A percentile compares a stretch with the other conserved stretches of the same genome.
Conservation (phyloP, 192 early-diverging fungal species). For the Pilaira anomala region DNA sequence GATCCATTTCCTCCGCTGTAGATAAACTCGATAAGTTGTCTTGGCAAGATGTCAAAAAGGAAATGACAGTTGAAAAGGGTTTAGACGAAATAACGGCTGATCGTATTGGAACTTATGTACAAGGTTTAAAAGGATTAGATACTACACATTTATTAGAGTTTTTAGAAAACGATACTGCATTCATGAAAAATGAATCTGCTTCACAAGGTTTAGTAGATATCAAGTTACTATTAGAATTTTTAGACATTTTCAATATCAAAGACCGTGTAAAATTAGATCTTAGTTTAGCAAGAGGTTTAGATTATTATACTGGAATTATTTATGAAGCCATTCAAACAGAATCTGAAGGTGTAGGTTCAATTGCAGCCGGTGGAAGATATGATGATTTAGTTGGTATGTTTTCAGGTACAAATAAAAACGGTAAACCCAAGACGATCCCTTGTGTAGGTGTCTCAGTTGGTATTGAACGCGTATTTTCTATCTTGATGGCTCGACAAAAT, state of each 20-base stretch:
- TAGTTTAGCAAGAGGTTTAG: constrained; percentile 88
- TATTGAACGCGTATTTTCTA: constrained; percentile 90
- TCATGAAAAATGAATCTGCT: constrained; percentile 66
- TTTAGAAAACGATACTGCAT: constrained; percentile 58
- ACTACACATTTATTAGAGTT: constrained; percentile 69
- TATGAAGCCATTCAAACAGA: constrained; percentile 84
- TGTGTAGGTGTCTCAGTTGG: constrained; percentile 95
- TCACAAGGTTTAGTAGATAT: constrained; percentile 83
- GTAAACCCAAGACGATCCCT: constrained; percentile 70
- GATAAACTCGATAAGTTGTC: constrained; percentile 97
- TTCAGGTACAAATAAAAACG: constrained; percentile 59
- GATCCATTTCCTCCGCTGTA: constrained; percentile 93
- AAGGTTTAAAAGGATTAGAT: constrained; percentile 55
- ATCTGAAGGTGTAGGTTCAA: constrained; percentile 84
- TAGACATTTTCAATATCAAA: constrained; percentile 69
- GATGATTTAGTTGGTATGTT: constrained; percentile 98
- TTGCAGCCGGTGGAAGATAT: constrained; percentile 95
- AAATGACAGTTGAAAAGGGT: constrained; percentile 95
- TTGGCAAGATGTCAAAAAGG: constrained; percentile 89
- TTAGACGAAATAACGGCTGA: constrained; percentile 75
- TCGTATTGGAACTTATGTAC: constrained; percentile 86
- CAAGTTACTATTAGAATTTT: constrained; percentile 76
- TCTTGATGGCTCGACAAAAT: constrained; percentile 64
- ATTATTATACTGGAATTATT: constrained; percentile 98
- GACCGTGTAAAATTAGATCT: constrained; percentile 76